phyloP scores from a whole-genome alignment of 495 filamentous ascomycete genomes.

The Tuber brumale region DNA sequence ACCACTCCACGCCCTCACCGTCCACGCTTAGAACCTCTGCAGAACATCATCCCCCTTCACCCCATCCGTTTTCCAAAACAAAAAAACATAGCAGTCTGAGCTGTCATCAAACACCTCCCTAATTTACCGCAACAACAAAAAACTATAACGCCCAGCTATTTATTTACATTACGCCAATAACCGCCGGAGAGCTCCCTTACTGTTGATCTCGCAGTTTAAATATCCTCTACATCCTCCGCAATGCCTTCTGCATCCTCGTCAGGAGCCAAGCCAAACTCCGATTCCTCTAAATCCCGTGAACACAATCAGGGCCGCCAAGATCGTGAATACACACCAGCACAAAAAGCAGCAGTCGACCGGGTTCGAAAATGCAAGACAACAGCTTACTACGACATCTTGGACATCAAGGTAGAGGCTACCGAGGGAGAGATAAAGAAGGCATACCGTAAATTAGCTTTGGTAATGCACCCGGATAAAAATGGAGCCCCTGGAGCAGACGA shows the following conservation, averaged over 20 bases:
- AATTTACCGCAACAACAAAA: neutral
- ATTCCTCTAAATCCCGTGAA: conserved; percentile 63
- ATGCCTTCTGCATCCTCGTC: conserved; percentile 77
- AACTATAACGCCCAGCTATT: neutral
- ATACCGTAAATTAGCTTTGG: conserved; percentile 80
- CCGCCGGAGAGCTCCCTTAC: conserved; percentile 4
- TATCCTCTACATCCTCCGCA: conserved; percentile 25
- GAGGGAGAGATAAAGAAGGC: conserved; percentile 87
- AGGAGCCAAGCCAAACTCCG: conserved; percentile 57
- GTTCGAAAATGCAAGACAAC: conserved; percentile 77
- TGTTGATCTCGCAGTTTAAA: neutral
- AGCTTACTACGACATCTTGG: conserved; percentile 86
- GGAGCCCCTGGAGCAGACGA: conserved; percentile 95
- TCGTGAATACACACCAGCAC: conserved; percentile 78
- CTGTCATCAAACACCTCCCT: neutral
- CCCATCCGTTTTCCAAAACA: conserved; percentile 3
- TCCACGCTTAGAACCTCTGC: neutral
- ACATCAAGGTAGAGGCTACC: conserved; percentile 56
- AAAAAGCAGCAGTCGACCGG: conserved; percentile 80
- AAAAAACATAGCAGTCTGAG: neutral
- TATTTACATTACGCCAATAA: neutral
- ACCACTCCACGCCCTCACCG: conserved; percentile 11
- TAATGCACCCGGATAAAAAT: conserved; percentile 96
- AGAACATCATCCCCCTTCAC: conserved; percentile 15
- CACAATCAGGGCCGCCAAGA: conserved; percentile 94